phyloP scores from a whole-genome alignment of 805 yeast species.

The Metschnikowia arizonensis region DNA sequence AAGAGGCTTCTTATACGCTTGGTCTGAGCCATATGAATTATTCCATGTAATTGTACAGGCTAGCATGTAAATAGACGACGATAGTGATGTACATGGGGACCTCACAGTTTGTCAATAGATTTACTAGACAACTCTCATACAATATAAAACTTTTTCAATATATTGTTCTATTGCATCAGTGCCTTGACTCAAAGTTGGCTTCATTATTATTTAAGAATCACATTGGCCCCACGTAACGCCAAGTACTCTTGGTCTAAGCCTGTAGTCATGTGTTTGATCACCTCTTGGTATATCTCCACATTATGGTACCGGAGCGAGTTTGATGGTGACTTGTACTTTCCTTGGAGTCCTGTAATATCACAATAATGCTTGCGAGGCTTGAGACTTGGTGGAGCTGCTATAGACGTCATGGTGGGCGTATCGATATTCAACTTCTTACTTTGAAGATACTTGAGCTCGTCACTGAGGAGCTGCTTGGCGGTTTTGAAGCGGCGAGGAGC shows the following conservation, averaged over 20 bases:
- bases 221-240: constrained; percentile 83
- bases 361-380: constrained; percentile 81
- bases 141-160: too few relatives aligned
- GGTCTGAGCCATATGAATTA: too few relatives aligned
- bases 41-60: too few relatives aligned
- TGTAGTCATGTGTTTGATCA: constrained; percentile 74
- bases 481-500: constrained; percentile 68
- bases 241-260: constrained; percentile 93
- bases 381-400: constrained; percentile 84
- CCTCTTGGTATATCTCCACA: constrained; percentile 71
- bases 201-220: constrained; percentile 62
- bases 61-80: too few relatives aligned
- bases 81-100: too few relatives aligned
- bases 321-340: constrained; percentile 68
- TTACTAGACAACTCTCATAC: too few relatives aligned
- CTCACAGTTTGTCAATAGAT: too few relatives aligned
- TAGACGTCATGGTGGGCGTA: constrained; percentile 62
- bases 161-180: too few relatives aligned
- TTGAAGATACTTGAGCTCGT: constrained; percentile 67
- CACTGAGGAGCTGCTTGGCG: constrained; percentile 64
- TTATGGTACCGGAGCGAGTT: constrained; percentile 76
- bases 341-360: constrained; percentile 87
- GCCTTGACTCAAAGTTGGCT: too few relatives aligned
- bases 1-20: too few relatives aligned
- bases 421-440: constrained; percentile 40